These are phyloP conservation scores for Nemophila menziesii DNA, from an alignment of 257 asterid genomes.

Conservation along the genomic window DNA sequence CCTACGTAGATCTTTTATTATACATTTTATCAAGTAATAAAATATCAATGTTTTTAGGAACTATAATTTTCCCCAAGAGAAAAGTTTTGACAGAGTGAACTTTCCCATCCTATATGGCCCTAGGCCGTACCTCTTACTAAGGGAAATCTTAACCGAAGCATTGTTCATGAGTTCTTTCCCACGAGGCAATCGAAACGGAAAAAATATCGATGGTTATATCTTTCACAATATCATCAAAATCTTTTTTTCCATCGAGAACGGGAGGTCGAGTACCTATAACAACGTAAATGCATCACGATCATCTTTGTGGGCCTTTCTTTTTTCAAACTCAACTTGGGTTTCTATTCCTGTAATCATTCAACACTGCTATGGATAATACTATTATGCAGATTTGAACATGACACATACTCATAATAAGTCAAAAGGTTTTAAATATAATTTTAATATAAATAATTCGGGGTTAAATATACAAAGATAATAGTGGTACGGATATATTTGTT, in stretches of 20 bases:
- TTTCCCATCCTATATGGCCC: constrained; percentile 3
- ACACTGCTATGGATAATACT: too few species aligned
- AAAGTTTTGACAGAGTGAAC: not conserved
- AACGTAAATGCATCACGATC: not conserved
- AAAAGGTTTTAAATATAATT: too few species aligned
- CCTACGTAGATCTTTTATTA: constrained; percentile 15
- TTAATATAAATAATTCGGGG: too few species aligned
- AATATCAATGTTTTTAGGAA: constrained; percentile 1
- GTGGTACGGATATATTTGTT: too few species aligned
- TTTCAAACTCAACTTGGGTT: not conserved
- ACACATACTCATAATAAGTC: too few species aligned
- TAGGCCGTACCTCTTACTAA: constrained; percentile 2
- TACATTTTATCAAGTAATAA: constrained; percentile 14
- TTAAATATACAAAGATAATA: too few species aligned
- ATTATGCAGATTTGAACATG: too few species aligned
- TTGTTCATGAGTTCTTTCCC: constrained; percentile 1
- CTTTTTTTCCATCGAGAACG: constrained; percentile 1
- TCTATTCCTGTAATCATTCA: too few species aligned
- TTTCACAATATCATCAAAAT: constrained; percentile 1
- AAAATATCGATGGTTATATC: not conserved
- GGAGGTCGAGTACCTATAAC: constrained; percentile 1
- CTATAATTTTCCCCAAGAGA: constrained; percentile 1
- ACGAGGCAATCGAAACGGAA: not conserved
- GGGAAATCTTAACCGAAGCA: constrained; percentile 2
- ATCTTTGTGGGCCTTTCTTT: not conserved